Evolutionary conservation across 176 grass and related monocot species (phyloP).

Genomic region (Panicum miliaceum): DNA sequence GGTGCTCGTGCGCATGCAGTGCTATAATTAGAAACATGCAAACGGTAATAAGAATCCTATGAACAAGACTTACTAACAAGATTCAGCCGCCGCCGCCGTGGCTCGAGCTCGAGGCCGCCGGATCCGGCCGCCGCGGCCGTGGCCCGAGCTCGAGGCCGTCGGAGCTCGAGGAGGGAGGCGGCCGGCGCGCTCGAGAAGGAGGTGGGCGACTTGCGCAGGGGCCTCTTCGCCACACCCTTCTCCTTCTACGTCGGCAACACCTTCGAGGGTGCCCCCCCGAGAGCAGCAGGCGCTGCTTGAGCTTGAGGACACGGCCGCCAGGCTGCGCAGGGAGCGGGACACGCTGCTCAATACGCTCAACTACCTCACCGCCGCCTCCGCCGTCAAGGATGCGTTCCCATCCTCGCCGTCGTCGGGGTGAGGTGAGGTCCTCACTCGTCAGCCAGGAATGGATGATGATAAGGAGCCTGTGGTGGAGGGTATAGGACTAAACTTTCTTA

Average conservation of each 20-base stretch:
- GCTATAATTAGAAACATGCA: too few species aligned
- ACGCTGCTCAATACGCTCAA: constrained; percentile 96
- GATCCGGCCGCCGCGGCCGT: too few species aligned
- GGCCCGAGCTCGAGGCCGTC: too few species aligned
- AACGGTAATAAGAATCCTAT: too few species aligned
- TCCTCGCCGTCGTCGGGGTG: constrained; percentile 65
- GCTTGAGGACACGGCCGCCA: constrained; percentile 86
- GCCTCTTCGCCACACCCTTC: constrained; percentile 91
- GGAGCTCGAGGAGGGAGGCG: too few species aligned
- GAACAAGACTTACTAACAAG: too few species aligned
- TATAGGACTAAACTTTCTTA: constrained; percentile 51
- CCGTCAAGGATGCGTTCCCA: constrained; percentile 92
- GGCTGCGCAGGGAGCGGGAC: constrained; percentile 81
- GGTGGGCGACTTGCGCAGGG: constrained; percentile 74
- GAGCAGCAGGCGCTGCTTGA: constrained; percentile 98
- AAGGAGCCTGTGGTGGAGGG: constrained; percentile 48
- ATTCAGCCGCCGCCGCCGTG: too few species aligned
- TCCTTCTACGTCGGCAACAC: constrained; percentile 97
- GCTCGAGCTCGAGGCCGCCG: too few species aligned
- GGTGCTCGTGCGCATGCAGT: too few species aligned
- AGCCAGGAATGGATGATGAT: constrained; percentile 38
- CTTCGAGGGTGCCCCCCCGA: constrained; percentile 78
- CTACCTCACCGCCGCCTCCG: constrained; percentile 95
- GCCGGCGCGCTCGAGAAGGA: constrained; percentile 85
- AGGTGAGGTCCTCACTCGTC: constrained; percentile 13